A percentile compares a stretch with the other conserved stretches of the same genome.
phyloP scores from a whole-genome alignment of 768 basidiomycete species.

The Pulveroboletus sp. region DNA sequence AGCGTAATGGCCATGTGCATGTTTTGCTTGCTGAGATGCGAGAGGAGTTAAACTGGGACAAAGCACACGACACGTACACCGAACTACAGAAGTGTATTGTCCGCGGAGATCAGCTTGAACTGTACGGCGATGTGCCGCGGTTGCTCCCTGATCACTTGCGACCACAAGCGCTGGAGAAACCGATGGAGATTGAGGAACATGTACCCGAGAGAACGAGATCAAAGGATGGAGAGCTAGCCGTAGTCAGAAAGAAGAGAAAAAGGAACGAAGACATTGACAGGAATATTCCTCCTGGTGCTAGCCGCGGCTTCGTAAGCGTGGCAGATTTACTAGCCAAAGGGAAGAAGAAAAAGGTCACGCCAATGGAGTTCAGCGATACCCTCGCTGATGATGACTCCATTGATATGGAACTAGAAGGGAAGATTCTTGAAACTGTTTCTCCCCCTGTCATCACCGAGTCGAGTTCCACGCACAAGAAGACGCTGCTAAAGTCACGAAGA shows the following conservation, averaged over 20 bases:
- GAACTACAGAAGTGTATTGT: slow-evolving; percentile 87
- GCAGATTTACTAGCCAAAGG: slow-evolving; percentile 55
- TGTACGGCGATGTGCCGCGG: slow-evolving; percentile 89
- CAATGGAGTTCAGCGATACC: slow-evolving; percentile 43
- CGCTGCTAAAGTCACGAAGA: slow-evolving; percentile 41
- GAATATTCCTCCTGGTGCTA: slow-evolving; percentile 73
- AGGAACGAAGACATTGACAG: slow-evolving; percentile 60
- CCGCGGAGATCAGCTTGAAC: slow-evolving; percentile 79
- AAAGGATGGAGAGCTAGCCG: slow-evolving; percentile 27
- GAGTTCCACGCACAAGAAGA: slow-evolving; percentile 33
- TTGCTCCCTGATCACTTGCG: slow-evolving; percentile 75
- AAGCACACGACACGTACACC: slow-evolving; percentile 79
- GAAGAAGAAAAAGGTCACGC: slow-evolving; percentile 39
- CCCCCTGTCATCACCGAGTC: slow-evolving; percentile 36
- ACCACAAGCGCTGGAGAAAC: slow-evolving; percentile 73
- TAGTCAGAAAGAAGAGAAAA: slow-evolving; percentile 56
- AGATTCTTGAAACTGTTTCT: slow-evolving; percentile 44
- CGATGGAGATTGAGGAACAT: slow-evolving; percentile 77
- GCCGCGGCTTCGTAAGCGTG: slow-evolving; percentile 66
- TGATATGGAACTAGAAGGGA: slow-evolving; percentile 63
- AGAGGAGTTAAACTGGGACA: slow-evolving; percentile 87
- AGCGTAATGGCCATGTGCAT: slow-evolving; percentile 84
- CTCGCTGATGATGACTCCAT: slow-evolving; percentile 62
- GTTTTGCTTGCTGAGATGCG: slow-evolving; percentile 86
- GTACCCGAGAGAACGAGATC: slow-evolving; percentile 36